A percentile compares a stretch with the other conserved stretches of the same genome.
phyloP scores from a whole-genome alignment of 139 green algal species.

The Chara braunii region DNA sequence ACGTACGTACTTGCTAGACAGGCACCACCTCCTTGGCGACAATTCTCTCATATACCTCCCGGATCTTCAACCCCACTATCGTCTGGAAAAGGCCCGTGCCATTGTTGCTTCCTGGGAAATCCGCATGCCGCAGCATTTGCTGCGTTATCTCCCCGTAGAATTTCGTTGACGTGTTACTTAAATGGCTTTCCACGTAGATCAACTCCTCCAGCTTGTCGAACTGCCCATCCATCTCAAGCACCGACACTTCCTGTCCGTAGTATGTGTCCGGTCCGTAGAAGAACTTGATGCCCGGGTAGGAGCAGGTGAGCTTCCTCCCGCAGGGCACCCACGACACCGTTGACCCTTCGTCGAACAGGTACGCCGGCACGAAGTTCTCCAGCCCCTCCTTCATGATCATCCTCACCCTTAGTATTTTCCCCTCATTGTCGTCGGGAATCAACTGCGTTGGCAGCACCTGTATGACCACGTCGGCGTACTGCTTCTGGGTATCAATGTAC shows the following conservation, averaged over 20 bases:
- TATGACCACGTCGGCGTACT: slow-evolving; percentile 94
- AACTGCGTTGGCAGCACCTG: slow-evolving; percentile 99
- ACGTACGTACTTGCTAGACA: too few relatives aligned
- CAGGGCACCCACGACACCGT: slow-evolving; percentile 99
- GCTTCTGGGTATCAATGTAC: slow-evolving; percentile 80
- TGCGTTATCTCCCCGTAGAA: slow-evolving; percentile 99
- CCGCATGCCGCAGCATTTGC: slow-evolving; percentile 97
- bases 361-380: slow-evolving; percentile 76
- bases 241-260: slow-evolving; percentile 76
- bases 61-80: slow-evolving; percentile 91
- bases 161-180: slow-evolving; percentile 94
- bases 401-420: slow-evolving; percentile 96
- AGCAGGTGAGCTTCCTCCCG: slow-evolving; percentile 99
- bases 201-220: slow-evolving; percentile 99
- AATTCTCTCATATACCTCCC: slow-evolving; percentile 93
- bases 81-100: slow-evolving; percentile 98
- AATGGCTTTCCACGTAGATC: slow-evolving; percentile 99
- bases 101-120: slow-evolving; percentile 97
- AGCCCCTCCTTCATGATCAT: slow-evolving; percentile 98
- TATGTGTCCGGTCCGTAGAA: slow-evolving; percentile 75
- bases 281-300: slow-evolving; percentile 86
- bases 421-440: slow-evolving; percentile 95
- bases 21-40: slow-evolving; percentile 59
- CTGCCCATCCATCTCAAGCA: slow-evolving; percentile 95
- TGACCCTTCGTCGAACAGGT: slow-evolving; percentile 98